Base-by-base conservation (phyloP, 768 basidiomycete species). In the Hypholoma sublateritium region DNA sequence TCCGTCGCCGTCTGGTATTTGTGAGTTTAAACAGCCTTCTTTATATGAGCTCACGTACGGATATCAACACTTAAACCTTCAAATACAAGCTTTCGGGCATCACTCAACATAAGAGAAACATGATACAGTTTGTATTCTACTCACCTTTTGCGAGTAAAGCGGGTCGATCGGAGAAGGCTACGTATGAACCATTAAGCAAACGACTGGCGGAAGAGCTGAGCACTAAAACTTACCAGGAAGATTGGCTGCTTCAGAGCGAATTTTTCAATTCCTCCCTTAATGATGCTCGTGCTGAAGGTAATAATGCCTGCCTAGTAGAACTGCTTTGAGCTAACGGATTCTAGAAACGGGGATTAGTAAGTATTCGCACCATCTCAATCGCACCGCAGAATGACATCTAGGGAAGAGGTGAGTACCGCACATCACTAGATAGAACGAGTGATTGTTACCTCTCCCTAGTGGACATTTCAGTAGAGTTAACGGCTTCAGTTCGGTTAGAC, bases 141-240 rank as follows among this genome's bases (percentile, higher is more conserved):
- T 34, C 42, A 82, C 80, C 74, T 88, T 87, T n/a, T 84, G 73
- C 0, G 87, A 82, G 67, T 92, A 92, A 50, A 86, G 58, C 1
- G 89, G 90, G 65, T 91, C 89, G 45, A 89, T 76, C 4, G 87
- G 88, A 4, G 87, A 88, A 2, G 88, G 88, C 85, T 88, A 19
- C 3, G 9, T 32, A 32, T 9, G 5, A 32, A 48, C 17, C 51
- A 19, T 21, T 32, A 43, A 24, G 2, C 6, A 24, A 41, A 12
- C 8, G 25, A 12, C 46, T 16, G 32, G 24, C 17, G 24, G 28
- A 22, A 21, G 14, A 19, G 1, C 13, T 5, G 16, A 24, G 16
- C 21, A 9, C 14, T n/a, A 17, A 47, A 21, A 53, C 78, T 14
- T 46, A 89, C 87, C 69, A 88, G 64, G 74, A 88, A 92, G 62